Percentiles rank a stretch among this genome's conserved stretches.
phyloP scores from a whole-genome alignment of 768 basidiomycete species.

The Lactarius trivialis region DNA sequence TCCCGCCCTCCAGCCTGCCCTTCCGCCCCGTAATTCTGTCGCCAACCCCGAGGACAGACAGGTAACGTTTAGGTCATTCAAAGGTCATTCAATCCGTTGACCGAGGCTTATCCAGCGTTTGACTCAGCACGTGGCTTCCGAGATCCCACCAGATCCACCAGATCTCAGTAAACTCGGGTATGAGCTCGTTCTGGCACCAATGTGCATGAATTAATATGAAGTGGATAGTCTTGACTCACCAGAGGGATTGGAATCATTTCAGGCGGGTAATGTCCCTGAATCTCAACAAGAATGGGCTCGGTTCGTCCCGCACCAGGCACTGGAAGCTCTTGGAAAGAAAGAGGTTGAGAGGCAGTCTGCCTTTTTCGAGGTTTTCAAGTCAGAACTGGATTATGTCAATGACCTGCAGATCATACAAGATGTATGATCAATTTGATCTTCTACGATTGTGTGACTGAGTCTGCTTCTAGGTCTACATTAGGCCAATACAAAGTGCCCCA shows the following conservation, averaged over 20 bases:
- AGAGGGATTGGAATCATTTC: constrained; percentile 60
- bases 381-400: constrained; percentile 80
- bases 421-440: constrained; percentile 34
- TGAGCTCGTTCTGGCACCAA: not conserved
- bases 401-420: constrained; percentile 70
- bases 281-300: constrained; percentile 80
- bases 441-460: not conserved
- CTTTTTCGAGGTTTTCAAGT: constrained; percentile 85
- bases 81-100: not conserved
- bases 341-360: constrained; percentile 83
- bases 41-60: not conserved
- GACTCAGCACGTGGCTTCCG: constrained; percentile 8
- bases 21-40: constrained; percentile 1
- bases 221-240: constrained; percentile 49
- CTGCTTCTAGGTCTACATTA: constrained; percentile 57
- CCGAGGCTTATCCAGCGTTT: not conserved
- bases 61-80: constrained; percentile 6
- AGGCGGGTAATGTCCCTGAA: constrained; percentile 54
- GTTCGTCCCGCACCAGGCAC: constrained; percentile 66
- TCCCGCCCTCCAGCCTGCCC: not conserved
- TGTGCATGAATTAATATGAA: not conserved
- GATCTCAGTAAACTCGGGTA: constrained; percentile 25
- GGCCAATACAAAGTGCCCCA: constrained; percentile 49
- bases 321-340: constrained; percentile 60
- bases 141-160: constrained; percentile 26